Conservation (phyloP, 2,329 filamentous ascomycete genomes). For the Ophidiomyces ophidiicola region DNA sequence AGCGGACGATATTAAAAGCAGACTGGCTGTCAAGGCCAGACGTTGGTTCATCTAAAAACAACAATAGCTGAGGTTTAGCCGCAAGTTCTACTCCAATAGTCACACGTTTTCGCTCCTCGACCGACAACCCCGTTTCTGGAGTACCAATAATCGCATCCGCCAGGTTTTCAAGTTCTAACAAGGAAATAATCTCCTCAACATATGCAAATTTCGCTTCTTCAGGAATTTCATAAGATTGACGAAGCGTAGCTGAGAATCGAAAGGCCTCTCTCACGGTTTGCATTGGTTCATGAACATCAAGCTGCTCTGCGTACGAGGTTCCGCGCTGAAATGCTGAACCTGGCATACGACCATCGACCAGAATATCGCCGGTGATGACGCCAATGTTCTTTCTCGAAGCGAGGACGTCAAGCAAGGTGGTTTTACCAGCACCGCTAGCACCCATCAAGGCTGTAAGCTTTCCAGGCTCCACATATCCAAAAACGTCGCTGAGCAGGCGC, state of each 20-base stretch:
- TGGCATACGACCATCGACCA: constrained; percentile 59
- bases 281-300: constrained; percentile 76
- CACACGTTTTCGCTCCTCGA: constrained; percentile 60
- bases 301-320: constrained; percentile 67
- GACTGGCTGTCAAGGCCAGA: constrained; percentile 89
- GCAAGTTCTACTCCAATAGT: constrained; percentile 95
- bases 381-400: constrained; percentile 80
- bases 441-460: constrained; percentile 86
- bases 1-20: constrained; percentile 78
- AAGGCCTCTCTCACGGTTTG: constrained; percentile 81
- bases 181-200: constrained; percentile 78
- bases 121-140: constrained; percentile 59
- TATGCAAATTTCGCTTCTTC: constrained; percentile 70
- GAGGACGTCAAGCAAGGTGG: constrained; percentile 73
- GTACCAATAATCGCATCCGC: constrained; percentile 85
- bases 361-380: constrained; percentile 74
- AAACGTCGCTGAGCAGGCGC: constrained; percentile 72
- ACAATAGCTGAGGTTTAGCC: constrained; percentile 74
- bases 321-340: constrained; percentile 71
- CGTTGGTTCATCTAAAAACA: constrained; percentile 90
- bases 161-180: constrained; percentile 81
- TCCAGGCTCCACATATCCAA: constrained; percentile 88
- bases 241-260: constrained; percentile 70
- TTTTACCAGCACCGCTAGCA: constrained; percentile 84
- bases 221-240: constrained; percentile 65